A percentile compares a stretch with the other conserved stretches of the same genome.
Evolutionary conservation across 2,329 filamentous ascomycete genomes (phyloP).

Genomic region (Aspergillaceae sp.): DNA sequence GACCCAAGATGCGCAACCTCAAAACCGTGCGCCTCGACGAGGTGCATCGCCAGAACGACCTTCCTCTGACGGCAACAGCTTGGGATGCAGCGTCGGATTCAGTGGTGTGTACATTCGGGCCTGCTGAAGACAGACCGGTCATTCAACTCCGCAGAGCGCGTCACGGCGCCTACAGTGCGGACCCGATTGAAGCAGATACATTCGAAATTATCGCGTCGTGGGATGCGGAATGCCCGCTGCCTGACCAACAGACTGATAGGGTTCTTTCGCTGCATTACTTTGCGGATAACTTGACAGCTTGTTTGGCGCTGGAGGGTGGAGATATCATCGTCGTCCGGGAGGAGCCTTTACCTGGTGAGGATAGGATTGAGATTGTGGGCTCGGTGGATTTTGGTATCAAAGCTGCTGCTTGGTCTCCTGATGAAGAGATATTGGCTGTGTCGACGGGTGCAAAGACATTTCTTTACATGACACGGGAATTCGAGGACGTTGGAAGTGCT

Average conservation of each 20-base stretch:
- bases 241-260: conserved; percentile 64
- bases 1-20: conserved; percentile 70
- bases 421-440: conserved; percentile 82
- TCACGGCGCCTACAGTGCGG: conserved; percentile 29
- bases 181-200: conserved; percentile 32
- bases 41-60: conserved; percentile 51
- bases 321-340: conserved; percentile 84
- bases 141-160: conserved; percentile 60
- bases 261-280: conserved; percentile 79
- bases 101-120: conserved; percentile 76
- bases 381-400: conserved; percentile 87
- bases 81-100: conserved; percentile 78
- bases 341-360: conserved; percentile 55
- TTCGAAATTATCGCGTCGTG: conserved; percentile 63
- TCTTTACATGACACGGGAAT: conserved; percentile 85
- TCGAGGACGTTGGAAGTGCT: conserved; percentile 73
- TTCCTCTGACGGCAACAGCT: conserved; percentile 64
- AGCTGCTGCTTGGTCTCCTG: conserved; percentile 86
- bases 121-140: conserved; percentile 57
- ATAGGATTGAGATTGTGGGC: conserved; percentile 88
- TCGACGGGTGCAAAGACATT: conserved; percentile 70
- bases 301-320: conserved; percentile 77
- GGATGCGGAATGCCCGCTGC: conserved; percentile 75
- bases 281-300: conserved; percentile 66
- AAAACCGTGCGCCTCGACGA: conserved; percentile 64